Percentiles rank a stretch among this genome's conserved stretches.
phyloP scores from a whole-genome alignment of 768 basidiomycete species.

The Leccinum rimulosum region DNA sequence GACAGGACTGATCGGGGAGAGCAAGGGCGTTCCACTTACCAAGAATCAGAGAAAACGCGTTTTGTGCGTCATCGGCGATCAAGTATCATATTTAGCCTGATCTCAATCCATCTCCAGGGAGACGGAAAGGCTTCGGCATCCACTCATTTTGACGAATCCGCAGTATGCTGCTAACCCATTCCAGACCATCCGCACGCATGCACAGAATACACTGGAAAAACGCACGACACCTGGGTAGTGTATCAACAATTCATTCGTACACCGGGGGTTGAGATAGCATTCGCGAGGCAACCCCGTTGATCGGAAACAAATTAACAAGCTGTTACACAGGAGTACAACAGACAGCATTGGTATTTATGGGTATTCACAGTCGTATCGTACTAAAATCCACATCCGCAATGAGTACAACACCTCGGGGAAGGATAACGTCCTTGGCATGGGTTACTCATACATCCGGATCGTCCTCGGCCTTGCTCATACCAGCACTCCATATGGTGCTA shows the following conservation, averaged over 20 bases:
- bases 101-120: conserved; percentile 40
- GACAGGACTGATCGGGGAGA: conserved; percentile 63
- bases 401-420: conserved; percentile 12
- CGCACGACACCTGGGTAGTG: conserved; percentile 29
- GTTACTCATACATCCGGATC: conserved; percentile 34
- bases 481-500: conserved; percentile 87
- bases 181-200: conserved; percentile 74
- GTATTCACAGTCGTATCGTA: conserved; percentile 21
- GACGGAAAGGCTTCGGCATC: conserved; percentile 65
- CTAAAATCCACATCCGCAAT: conserved; percentile 16
- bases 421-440: background rate
- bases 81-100: background rate
- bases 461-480: conserved; percentile 65
- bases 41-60: conserved; percentile 58
- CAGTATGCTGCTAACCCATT: conserved; percentile 71
- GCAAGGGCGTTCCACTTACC: conserved; percentile 56
- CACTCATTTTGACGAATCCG: conserved; percentile 63
- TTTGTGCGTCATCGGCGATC: conserved; percentile 48
- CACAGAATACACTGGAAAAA: conserved; percentile 71
- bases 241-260: background rate
- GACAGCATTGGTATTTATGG: conserved; percentile 17
- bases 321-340: conserved; percentile 21
- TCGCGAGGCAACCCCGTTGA: background rate
- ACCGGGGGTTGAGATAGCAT: background rate
- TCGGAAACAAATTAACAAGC: conserved; percentile 19